phyloP scores from a whole-genome alignment of 257 asterid species.

The Solanum bulbocastanum region DNA sequence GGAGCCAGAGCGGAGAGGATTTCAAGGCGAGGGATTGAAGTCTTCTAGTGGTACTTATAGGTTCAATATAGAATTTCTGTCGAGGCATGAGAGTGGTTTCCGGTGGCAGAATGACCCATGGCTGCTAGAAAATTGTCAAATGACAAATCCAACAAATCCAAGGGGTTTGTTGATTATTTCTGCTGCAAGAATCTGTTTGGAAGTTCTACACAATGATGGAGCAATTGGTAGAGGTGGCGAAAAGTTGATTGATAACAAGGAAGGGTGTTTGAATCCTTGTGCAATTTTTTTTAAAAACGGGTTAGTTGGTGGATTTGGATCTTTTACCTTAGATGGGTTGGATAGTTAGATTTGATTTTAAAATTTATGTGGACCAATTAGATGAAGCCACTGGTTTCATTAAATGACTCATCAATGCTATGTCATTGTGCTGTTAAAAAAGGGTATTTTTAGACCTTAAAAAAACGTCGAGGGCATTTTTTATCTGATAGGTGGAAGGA shows the following conservation, averaged over 20 bases:
- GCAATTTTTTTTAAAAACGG: background rate
- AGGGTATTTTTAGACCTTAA: background rate
- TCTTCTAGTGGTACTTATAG: conserved; percentile 37
- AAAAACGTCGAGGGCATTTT: background rate
- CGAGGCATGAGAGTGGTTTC: conserved; percentile 49
- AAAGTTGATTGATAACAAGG: background rate
- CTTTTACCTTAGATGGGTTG: background rate
- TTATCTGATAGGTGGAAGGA: background rate
- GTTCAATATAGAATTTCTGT: conserved; percentile 46
- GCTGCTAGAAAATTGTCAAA: conserved; percentile 50
- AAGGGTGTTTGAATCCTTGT: background rate
- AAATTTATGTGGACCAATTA: background rate
- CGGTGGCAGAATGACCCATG: conserved; percentile 41
- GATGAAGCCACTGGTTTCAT: background rate
- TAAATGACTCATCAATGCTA: background rate
- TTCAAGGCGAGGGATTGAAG: conserved; percentile 24
- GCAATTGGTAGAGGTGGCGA: background rate
- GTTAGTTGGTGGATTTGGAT: background rate
- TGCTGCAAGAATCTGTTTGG: conserved; percentile 46
- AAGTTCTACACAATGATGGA: conserved; percentile 29
- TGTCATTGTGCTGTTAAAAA: background rate
- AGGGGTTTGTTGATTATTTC: conserved; percentile 25
- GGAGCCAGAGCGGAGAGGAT: conserved; percentile 1
- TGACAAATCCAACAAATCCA: conserved; percentile 26
- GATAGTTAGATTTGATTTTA: background rate